Evolutionary conservation across 345 rosid genomes (phyloP).

Genomic region (Sisymbrium irio): DNA sequence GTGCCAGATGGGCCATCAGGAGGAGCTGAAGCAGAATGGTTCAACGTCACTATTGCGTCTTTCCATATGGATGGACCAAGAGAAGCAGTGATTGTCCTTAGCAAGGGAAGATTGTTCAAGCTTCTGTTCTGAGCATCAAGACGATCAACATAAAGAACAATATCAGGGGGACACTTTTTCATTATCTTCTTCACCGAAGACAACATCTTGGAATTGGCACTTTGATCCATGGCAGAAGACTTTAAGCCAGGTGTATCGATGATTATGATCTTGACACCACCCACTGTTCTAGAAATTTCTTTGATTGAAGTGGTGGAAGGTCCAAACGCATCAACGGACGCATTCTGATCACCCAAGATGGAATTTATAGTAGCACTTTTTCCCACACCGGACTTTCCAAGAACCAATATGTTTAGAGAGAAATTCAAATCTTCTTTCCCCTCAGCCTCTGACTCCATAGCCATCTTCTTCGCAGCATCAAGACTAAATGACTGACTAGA

Average conservation of each 20-base stretch:
- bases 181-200: constrained; percentile 53
- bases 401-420: constrained; percentile 73
- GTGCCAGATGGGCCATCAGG: constrained; percentile 74
- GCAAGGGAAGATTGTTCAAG: constrained; percentile 59
- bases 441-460: constrained; percentile 68
- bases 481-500: constrained; percentile 62
- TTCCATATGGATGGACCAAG: constrained; percentile 78
- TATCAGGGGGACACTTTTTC: constrained; percentile 30
- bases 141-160: constrained; percentile 75
- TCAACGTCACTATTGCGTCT: constrained; percentile 66
- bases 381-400: constrained; percentile 92
- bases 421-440: constrained; percentile 55
- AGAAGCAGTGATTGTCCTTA: constrained; percentile 52
- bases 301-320: constrained; percentile 65
- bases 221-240: constrained; percentile 62
- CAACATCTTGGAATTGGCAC: constrained; percentile 47
- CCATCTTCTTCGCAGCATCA: constrained; percentile 69
- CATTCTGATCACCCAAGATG: constrained; percentile 67
- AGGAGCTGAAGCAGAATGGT: constrained; percentile 87
- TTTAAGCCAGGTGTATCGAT: constrained; percentile 68
- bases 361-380: constrained; percentile 93
- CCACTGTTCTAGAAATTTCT: constrained; percentile 61
- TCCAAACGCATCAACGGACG: constrained; percentile 67
- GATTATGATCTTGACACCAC: constrained; percentile 41
- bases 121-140: constrained; percentile 67